phyloP scores from a whole-genome alignment of 163 green algal species.

The Coccomyxa subellipsoidea region DNA sequence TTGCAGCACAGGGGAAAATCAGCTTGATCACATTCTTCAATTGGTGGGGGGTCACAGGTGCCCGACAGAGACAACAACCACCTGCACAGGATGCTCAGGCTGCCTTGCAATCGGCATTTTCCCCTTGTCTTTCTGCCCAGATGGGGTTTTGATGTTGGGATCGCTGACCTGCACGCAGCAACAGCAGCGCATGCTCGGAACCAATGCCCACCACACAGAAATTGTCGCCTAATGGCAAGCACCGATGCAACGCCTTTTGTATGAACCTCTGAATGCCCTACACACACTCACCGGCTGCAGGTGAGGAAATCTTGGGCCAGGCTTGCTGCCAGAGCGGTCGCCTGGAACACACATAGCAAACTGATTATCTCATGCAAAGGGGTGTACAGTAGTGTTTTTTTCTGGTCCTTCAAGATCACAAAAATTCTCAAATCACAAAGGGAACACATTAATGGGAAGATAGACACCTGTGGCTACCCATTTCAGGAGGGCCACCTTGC shows the following conservation, averaged over 20 bases:
- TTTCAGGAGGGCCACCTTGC: constrained; percentile 12
- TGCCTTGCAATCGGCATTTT: not conserved
- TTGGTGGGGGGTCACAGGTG: not conserved
- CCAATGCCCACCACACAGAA: too few relatives aligned
- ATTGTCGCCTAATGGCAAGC: too few relatives aligned
- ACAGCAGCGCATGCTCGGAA: not conserved
- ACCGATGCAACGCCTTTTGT: too few relatives aligned
- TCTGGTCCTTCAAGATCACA: too few relatives aligned
- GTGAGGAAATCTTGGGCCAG: constrained; percentile 1
- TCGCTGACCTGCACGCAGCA: not conserved
- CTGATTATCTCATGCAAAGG: not conserved
- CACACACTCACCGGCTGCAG: constrained; percentile 10
- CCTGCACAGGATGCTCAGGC: not conserved
- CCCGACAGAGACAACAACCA: not conserved
- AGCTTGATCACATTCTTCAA: not conserved
- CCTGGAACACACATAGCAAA: not conserved
- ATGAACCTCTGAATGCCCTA: too few relatives aligned
- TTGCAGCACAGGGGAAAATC: not conserved
- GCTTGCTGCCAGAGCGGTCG: not conserved
- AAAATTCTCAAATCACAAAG: too few relatives aligned
- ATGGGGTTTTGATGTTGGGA: not conserved
- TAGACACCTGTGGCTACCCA: constrained; percentile 19
- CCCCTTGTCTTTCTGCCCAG: not conserved
- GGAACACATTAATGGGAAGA: too few relatives aligned
- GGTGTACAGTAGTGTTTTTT: too few relatives aligned